Evolutionary conservation across 2,329 filamentous ascomycete species (phyloP), one percentile per base, ranked within the genome.

Genomic region (Incumbomyces delicatus): DNA sequence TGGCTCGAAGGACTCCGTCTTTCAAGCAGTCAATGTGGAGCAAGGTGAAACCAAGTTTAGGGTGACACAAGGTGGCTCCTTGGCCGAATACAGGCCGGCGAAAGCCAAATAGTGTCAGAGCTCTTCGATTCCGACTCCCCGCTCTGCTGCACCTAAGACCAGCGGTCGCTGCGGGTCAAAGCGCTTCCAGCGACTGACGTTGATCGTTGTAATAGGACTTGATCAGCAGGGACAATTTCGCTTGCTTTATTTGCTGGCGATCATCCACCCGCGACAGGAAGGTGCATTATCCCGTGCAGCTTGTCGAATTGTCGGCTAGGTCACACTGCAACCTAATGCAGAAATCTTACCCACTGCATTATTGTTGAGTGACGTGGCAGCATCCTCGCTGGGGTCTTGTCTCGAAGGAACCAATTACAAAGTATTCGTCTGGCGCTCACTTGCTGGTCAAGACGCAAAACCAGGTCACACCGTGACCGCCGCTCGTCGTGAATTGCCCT

Each of bases 361-460:
- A 30, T 16, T 6, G 8, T 45, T 46, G 44, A 34, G 44, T 46
- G 44, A 46, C 44, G 44, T 46, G 44, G 44, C 44, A 46, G 30
- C n/a, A 33, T 46, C 36, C 20, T 6, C 5, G 10, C 27, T 6
- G 42, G 6, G 14, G n/a, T 20, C 36, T 16, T n/a, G 13, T 20
- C 4, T 17, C 16, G 17, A 33, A 45, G 18, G 22, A 29, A 27
- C 43, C 38, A 16, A 11, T 27, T 13, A 43, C n/a, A n/a, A n/a
- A n/a, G n/a, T n/a, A n/a, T n/a, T n/a, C n/a, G 33, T 11, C 4
- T 27, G 22, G 22, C 22, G 22, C 8, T 27, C 22, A 27, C 8
- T 8, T 27, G 8, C 22, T 27, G 22, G 4, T 8, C 22, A 27
- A 27, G 5, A 27, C 22, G 22, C 5, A 27, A 27, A 27, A 27